phyloP scores from a whole-genome alignment of 202 grass and related monocot species.

The Digitaria exilis region DNA sequence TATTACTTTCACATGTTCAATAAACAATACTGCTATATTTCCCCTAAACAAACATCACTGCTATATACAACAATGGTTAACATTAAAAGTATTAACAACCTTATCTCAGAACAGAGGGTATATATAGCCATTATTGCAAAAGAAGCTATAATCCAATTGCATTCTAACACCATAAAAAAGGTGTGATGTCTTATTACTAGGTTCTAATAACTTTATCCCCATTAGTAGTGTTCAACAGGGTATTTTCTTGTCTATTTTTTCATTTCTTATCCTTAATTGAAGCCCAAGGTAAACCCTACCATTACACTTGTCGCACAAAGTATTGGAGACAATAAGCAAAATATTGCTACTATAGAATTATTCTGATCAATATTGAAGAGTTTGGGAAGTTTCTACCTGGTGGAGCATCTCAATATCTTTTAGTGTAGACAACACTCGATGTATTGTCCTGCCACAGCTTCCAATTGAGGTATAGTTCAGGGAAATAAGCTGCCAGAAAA shows the following conservation, averaged over 20 bases:
- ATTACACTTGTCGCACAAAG: background rate
- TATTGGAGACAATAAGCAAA: background rate
- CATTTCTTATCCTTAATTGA: background rate
- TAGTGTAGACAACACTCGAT: conserved; percentile 62
- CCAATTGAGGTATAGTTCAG: conserved; percentile 51
- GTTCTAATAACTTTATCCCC: background rate
- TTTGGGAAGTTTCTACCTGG: conserved; percentile 41
- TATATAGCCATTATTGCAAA: background rate
- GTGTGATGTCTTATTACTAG: background rate
- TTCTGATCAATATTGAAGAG: conserved; percentile 17
- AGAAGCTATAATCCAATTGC: background rate
- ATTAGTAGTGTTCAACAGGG: background rate
- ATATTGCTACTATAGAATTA: background rate
- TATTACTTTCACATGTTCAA: background rate
- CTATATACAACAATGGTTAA: background rate
- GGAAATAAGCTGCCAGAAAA: conserved; percentile 55
- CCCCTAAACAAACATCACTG: too few relatives aligned
- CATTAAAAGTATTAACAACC: background rate
- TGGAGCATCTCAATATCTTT: conserved; percentile 64
- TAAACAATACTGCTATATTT: background rate
- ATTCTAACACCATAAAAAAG: background rate
- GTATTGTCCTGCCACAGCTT: conserved; percentile 62
- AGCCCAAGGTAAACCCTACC: background rate
- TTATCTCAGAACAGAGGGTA: background rate
- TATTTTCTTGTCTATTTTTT: background rate